Evolutionary conservation across 2,329 filamentous ascomycete species (phyloP).

Genomic region (Calonectria pseudoreteaudii): DNA sequence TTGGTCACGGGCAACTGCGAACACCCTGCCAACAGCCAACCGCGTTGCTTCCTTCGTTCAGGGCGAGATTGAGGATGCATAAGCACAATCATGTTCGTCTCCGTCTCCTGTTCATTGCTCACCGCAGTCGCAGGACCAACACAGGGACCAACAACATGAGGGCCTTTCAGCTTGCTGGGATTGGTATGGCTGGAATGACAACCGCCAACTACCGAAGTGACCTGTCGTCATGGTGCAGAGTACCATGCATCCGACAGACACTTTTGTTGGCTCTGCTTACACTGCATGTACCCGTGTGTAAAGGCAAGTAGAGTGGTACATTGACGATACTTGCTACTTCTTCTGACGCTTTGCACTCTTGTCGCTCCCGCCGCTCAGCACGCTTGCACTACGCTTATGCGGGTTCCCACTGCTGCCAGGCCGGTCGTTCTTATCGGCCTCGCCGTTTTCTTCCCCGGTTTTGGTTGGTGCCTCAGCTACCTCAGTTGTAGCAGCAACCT

Average conservation of each 20-base stretch:
- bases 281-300: conserved; percentile 29
- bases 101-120: background rate
- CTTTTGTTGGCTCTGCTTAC: conserved; percentile 24
- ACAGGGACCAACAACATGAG: background rate
- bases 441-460: conserved; percentile 31
- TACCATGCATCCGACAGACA: conserved; percentile 10
- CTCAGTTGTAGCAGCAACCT: conserved; percentile 22
- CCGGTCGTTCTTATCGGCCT: conserved; percentile 46
- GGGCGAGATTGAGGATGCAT: background rate
- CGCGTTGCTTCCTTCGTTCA: background rate
- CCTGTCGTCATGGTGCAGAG: conserved; percentile 16
- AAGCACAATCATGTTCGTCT: background rate
- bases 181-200: conserved; percentile 26
- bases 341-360: conserved; percentile 69
- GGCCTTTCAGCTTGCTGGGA: conserved; percentile 20
- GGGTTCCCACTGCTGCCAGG: conserved; percentile 55
- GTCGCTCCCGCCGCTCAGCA: conserved; percentile 77
- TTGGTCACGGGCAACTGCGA: conserved; percentile 25
- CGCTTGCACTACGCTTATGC: conserved; percentile 87
- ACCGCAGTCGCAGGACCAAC: background rate
- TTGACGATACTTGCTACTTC: conserved; percentile 52
- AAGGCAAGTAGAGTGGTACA: conserved; percentile 37
- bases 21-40: conserved; percentile 27
- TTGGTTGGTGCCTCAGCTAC: conserved; percentile 20
- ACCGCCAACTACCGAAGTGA: conserved; percentile 31